Base-by-base conservation (phyloP, 2,329 filamentous ascomycete species). In the Xylariales sp. region DNA sequence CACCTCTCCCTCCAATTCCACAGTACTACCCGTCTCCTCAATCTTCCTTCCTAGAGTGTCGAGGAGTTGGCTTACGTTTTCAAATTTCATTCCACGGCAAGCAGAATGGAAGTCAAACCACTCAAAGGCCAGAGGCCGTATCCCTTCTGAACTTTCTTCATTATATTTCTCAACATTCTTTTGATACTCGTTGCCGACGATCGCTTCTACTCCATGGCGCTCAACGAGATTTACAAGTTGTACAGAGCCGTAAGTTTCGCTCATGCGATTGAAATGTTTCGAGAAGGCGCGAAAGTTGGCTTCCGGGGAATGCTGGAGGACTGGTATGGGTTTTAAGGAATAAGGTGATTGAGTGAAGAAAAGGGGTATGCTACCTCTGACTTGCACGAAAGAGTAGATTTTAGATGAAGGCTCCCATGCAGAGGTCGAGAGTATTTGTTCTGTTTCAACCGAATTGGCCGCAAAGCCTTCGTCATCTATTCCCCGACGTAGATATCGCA, bases 61-160 rank as follows among this genome's bases (percentile, higher is more conserved):
- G 60, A 99, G 85, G 1, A 99, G 85, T 34, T 91, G 83, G 64
- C 90, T 91, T 12, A 98, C 94, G 67, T 98, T 98, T 76, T 98
- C 95, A 75, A 98, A 99, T 73, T 93, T 97, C 95, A 99, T 97
- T 0, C 96, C 96, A 16, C 93, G 91, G 76, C 96, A 98, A 34
- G 92, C 92, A 18, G 89, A 86, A 78, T 98, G 96, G 75, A 99
- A 99, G 77, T 99, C 96, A 74, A 98, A 99, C 96, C 96, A 99
- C 77, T 97, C 93, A 75, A 97, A 97, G 0, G 84, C 86, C 12
- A 96, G 80, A 9, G 83, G 78, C 7, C 78, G 74, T 1, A 70
- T 72, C 16, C 71, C 78, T 28, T 88, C 83, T 23, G 84, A 78
- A 4, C 84, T 83, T 49, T 87, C 83, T 7, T 90, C 84, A 70